Base-by-base conservation (phyloP, 441 rosid species). In the Populus tomentosa region DNA sequence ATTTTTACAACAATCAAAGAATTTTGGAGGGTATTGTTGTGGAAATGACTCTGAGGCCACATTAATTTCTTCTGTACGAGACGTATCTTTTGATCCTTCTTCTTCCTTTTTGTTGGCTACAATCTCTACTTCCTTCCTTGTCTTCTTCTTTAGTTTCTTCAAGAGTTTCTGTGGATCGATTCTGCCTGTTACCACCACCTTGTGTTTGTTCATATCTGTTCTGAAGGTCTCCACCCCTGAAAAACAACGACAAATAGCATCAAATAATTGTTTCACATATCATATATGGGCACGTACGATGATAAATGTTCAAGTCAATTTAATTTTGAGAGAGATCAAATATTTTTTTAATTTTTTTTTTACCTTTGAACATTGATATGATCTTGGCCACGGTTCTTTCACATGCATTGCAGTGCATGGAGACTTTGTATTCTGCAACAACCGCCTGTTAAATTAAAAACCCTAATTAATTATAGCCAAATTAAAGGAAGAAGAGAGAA, bases 371-470 rank as follows among this genome's bases (percentile, higher is more conserved):
- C 75, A 91, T 90, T 23, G 92, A 82, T 64, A 93, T 87, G 75
- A 79, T 79, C 82, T 78, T 77, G 3, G 93, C 94, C 14, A 90
- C 86, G 10, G 74, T 79, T 79, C 91, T 86, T 79, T 94, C 98
- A 71, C 96, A 91, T 70, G 91, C 95, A 72, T 93, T 89, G 74
- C 98, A 93, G 35, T 93, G 82, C 95, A 95, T 93, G 9, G 89
- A 83, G 59, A 89, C 78, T 20, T 75, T 83, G 75, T 77, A 87
- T 76, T 89, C 93, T 8, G 79, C 88, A 35, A 81, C 84, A 23
- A 82, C 81, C 13, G 56, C 82, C 90, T 89, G 75, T 42, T 67
- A 11, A 53, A 62, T 18, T 21, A 26, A 23, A 1, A 70, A 7
- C 5, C 20, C 5, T 5, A n/a, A n/a, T n/a, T n/a, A 50, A 62